Evolutionary conservation across 2,329 filamentous ascomycete genomes (phyloP).

Genomic region (Boeremia exigua): DNA sequence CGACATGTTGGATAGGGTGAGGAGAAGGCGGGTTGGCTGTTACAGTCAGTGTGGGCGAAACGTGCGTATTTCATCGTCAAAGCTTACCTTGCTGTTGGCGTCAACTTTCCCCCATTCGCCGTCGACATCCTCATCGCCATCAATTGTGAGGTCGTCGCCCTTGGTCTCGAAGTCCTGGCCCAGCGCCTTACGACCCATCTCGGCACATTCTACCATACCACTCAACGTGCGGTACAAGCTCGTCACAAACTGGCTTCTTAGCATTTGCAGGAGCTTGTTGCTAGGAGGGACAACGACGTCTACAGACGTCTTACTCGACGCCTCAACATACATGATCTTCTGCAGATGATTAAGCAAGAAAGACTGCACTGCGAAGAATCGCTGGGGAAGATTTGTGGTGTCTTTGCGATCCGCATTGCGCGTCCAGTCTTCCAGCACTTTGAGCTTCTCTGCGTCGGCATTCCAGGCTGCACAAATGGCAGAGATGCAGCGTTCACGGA

Average conservation of each 20-base stretch:
- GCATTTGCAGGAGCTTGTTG: conserved; percentile 86
- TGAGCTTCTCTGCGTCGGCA: conserved; percentile 89
- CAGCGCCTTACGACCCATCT: conserved; percentile 70
- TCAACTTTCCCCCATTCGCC: conserved; percentile 43
- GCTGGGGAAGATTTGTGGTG: conserved; percentile 86
- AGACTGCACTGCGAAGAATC: conserved; percentile 85
- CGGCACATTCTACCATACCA: conserved; percentile 96
- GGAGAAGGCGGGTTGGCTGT: conserved; percentile 88
- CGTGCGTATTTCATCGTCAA: not conserved
- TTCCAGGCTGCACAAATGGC: conserved; percentile 93
- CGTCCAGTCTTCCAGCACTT: conserved; percentile 92
- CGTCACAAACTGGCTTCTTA: conserved; percentile 88
- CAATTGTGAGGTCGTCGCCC: conserved; percentile 55
- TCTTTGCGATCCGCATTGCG: conserved; percentile 81
- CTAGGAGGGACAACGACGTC: conserved; percentile 87
- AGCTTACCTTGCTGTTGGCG: conserved; percentile 43
- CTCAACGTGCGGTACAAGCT: conserved; percentile 93
- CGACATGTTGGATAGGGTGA: conserved; percentile 92
- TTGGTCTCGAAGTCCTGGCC: conserved; percentile 62
- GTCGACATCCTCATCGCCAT: conserved; percentile 33
- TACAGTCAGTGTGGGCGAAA: conserved; percentile 17
- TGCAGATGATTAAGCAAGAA: conserved; percentile 85
- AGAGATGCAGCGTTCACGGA: conserved; percentile 83
- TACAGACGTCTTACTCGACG: conserved; percentile 74
- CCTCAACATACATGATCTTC: conserved; percentile 93